Evolutionary conservation across 208 protist species (phyloP), one percentile per base, ranked within the genome.

Genomic region (Trypanosoma boissoni): DNA sequence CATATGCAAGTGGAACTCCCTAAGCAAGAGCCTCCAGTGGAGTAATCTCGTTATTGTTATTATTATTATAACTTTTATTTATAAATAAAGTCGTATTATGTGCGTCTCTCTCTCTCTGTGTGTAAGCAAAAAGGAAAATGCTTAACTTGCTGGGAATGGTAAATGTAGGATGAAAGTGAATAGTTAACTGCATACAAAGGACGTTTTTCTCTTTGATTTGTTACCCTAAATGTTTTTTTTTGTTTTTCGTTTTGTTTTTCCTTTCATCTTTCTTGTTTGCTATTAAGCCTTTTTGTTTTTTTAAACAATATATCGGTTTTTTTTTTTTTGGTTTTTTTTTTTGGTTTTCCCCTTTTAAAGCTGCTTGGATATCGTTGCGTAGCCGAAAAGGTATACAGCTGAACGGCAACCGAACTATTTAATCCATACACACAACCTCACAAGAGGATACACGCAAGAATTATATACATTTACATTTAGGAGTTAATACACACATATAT

Each of bases 1-100:
- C 46, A 74, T 28, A 36, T 85, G 18, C 59, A 51, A 36, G 51
- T 24, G 34, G 34, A 39, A 12, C 34, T 39, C 6, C 34, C 34
- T n/a, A n/a, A n/a, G n/a, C n/a, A n/a, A n/a, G n/a, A n/a, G n/a
- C n/a, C n/a, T n/a, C n/a, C n/a, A n/a, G n/a, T n/a, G n/a, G n/a
- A n/a, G n/a, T n/a, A n/a, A n/a, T n/a, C n/a, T n/a, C n/a, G n/a
- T n/a, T n/a, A n/a, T n/a, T n/a, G n/a, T n/a, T n/a, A n/a, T n/a
- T n/a, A n/a, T n/a, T n/a, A n/a, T n/a, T n/a, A n/a, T n/a, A n/a
- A n/a, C n/a, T n/a, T n/a, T n/a, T 20, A 18, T n/a, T 20, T 48
- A 14, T 32, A 27, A 51, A 16, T 20, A 14, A 4, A 32, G 10
- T 21, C 20, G 21, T 14, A 31, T 23, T 26, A 43, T 3, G 3